Evolutionary conservation across 106 monocot species (phyloP), one percentile per base, ranked within the genome.

Genomic region (Dendrobium officinale): DNA sequence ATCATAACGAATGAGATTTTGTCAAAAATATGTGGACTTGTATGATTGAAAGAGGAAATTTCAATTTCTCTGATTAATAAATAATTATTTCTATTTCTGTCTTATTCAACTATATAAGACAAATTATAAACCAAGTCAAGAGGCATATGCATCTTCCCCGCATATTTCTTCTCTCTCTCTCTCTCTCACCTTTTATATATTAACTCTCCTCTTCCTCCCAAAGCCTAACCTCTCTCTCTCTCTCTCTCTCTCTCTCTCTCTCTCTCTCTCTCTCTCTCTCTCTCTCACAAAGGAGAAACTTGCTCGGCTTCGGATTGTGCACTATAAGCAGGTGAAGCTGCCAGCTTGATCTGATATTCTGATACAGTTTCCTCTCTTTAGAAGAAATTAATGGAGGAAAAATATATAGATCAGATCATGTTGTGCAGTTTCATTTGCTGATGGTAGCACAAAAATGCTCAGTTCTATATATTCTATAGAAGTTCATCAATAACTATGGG

Each of bases 271-370:
- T n/a, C 61, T 64, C 61, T 22, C 61, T 64, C 4, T 22, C 61
- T 64, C 61, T 64, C 56, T 56, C 18, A 16, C 61, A 6, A 61
- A 61, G 61, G n/a, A 61, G 61, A 70, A 31, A 70, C 15, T 13
- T 31, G 70, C 15, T 70, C 37, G 5, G 33, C 11, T 40, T 72
- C 37, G 7, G 15, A 72, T 13, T 29, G 72, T 33, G 72, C 72
- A 72, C 72, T 37, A 72, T 31, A 76, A 95, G 95, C 81, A 81
- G 95, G 78, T 95, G 92, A 95, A 95, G 95, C 95, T 95, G 95
- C 95, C 95, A 95, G 92, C 95, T 88, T 95, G 95, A 95, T 95
- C 95, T 95, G 92, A 91, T 15, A 24, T 9, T 31, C 13, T 13
- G 61, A 51, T 51, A 51, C 15, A 13, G 13, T 51, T 4, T 61